Conservation (phyloP, 108 stramenopile genomes). For the Nannochloropsis gaditana region DNA sequence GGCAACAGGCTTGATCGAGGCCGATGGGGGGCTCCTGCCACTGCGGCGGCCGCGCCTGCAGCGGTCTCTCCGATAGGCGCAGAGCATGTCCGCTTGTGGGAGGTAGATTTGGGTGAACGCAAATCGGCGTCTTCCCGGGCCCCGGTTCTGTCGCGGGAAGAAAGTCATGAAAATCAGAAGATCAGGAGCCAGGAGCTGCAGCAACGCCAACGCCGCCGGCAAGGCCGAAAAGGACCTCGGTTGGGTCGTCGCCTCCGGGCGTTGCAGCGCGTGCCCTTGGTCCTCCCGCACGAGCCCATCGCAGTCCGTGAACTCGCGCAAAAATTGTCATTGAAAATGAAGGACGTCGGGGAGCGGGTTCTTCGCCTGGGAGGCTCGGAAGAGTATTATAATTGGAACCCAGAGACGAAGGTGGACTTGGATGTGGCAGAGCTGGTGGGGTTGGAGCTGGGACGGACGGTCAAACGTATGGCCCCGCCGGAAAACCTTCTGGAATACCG, state of each 20-base stretch:
- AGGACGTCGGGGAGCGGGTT: conserved; percentile 38
- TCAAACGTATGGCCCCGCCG: not conserved
- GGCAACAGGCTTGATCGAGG: no score
- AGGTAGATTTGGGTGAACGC: not conserved
- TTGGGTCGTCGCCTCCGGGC: not conserved
- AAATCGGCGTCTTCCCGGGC: not conserved
- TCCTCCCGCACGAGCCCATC: conserved; percentile 40
- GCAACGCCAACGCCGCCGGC: not conserved
- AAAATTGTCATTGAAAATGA: conserved; percentile 37
- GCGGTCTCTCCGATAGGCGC: not conserved
- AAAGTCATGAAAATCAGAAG: not conserved
- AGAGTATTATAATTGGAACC: conserved; percentile 20
- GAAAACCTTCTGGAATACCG: not conserved
- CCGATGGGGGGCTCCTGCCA: no score
- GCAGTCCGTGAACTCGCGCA: conserved; percentile 49
- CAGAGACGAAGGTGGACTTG: conserved; percentile 41
- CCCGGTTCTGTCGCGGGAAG: not conserved
- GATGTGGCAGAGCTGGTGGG: conserved; percentile 54
- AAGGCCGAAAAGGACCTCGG: not conserved
- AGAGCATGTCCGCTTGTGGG: not conserved
- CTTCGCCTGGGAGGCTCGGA: conserved; percentile 40
- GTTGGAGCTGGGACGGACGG: conserved; percentile 41
- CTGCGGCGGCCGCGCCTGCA: no score
- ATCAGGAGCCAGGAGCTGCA: not conserved
- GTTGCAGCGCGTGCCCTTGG: not conserved